Percentiles rank a stretch among this genome's conserved stretches.
These are phyloP conservation scores for Galeopsis tetrahit DNA, from an alignment of 257 asterid genomes.

Conservation along the genomic window DNA sequence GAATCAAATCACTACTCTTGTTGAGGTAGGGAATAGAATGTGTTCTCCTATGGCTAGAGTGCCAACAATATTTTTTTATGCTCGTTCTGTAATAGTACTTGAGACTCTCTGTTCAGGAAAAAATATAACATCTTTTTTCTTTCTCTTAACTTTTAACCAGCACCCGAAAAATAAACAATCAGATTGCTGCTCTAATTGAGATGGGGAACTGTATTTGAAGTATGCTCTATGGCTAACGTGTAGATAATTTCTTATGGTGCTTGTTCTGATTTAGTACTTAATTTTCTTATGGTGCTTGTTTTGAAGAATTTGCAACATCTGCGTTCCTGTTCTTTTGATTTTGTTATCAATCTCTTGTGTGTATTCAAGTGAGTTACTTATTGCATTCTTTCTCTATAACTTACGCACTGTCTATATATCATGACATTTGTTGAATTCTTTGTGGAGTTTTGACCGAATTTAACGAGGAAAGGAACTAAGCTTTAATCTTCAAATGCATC, in stretches of 20 bases:
- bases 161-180: slow-evolving; percentile 76
- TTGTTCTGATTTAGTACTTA: not conserved
- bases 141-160: slow-evolving; percentile 37
- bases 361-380: not conserved
- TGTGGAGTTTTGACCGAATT: not conserved
- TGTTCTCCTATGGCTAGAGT: not conserved
- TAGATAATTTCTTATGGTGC: slow-evolving; percentile 20
- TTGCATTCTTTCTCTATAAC: not conserved
- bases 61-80: slow-evolving; percentile 20
- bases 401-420: not conserved
- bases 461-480: not conserved
- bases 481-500: not conserved
- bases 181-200: slow-evolving; percentile 86
- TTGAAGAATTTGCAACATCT: not conserved
- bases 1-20: slow-evolving; percentile 86
- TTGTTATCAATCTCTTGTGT: not conserved
- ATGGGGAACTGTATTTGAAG: slow-evolving; percentile 42
- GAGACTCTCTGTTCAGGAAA: not conserved
- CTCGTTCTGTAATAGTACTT: slow-evolving; percentile 4
- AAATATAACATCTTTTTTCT: not conserved
- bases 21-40: slow-evolving; percentile 64
- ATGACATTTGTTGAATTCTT: slow-evolving; percentile 16
- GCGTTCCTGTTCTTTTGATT: not conserved
- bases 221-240: not conserved
- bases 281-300: slow-evolving; percentile 10